phyloP scores from a whole-genome alignment of 495 filamentous ascomycete genomes.

The Bryoglossum gracile region DNA sequence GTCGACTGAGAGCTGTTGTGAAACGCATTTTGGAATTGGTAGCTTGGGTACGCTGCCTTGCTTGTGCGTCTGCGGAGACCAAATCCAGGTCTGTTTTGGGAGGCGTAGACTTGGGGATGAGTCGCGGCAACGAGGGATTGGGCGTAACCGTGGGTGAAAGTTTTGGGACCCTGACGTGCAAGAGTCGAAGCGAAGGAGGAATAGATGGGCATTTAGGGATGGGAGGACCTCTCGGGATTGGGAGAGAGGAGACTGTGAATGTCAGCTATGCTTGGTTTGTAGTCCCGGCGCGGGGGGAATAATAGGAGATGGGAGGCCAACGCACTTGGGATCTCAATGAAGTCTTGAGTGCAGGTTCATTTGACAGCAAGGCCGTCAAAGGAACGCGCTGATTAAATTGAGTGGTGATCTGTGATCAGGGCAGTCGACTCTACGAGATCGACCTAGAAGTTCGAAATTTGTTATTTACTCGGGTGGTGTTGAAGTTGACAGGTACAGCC shows the following conservation, averaged over 20 bases:
- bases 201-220: constrained; percentile 56
- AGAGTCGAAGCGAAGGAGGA: constrained; percentile 65
- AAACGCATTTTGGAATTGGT: constrained; percentile 71
- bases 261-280: constrained; percentile 8
- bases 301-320: background rate
- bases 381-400: constrained; percentile 43
- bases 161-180: constrained; percentile 95
- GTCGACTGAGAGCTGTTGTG: constrained; percentile 38
- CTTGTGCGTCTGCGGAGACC: constrained; percentile 18
- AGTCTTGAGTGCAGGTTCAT: constrained; percentile 60
- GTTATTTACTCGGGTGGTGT: constrained; percentile 15
- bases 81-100: constrained; percentile 52
- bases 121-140: constrained; percentile 95
- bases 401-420: constrained; percentile 13
- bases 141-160: constrained; percentile 93
- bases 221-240: constrained; percentile 24
- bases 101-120: constrained; percentile 75
- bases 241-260: constrained; percentile 28
- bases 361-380: constrained; percentile 60
- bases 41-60: constrained; percentile 44
- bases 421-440: constrained; percentile 21
- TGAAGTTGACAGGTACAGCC: constrained; percentile 6
- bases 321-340: constrained; percentile 23
- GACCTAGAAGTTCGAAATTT: constrained; percentile 18
- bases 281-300: background rate